phyloP scores from a whole-genome alignment of 2,329 filamentous ascomycete genomes.

The Emydomyces testavorans region DNA sequence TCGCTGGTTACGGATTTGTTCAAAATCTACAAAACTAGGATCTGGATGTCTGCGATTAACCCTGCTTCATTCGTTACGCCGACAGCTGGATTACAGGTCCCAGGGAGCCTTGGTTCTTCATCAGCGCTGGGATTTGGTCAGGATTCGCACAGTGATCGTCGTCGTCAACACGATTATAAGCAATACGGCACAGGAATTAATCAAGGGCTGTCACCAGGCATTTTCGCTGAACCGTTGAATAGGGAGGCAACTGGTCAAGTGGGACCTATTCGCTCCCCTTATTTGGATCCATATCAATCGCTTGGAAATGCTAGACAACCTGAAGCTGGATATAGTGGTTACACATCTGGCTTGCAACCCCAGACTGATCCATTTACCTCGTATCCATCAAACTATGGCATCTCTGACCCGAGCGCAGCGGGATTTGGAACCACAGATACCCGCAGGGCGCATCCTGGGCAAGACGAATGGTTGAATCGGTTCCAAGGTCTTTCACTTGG shows the following conservation, averaged over 20 bases:
- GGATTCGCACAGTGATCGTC: slow-evolving; percentile 31
- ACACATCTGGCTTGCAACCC: slow-evolving; percentile 19
- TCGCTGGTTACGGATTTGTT: slow-evolving; percentile 92
- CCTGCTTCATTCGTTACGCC: slow-evolving; percentile 86
- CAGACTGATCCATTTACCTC: slow-evolving; percentile 30
- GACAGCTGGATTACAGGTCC: slow-evolving; percentile 57
- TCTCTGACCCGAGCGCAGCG: slow-evolving; percentile 28
- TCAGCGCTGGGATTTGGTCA: slow-evolving; percentile 42
- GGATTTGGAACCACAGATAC: slow-evolving; percentile 26
- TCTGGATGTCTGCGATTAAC: slow-evolving; percentile 99
- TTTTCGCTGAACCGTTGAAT: slow-evolving; percentile 16
- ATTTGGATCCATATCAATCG: slow-evolving; percentile 30
- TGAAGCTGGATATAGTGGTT: slow-evolving; percentile 24
- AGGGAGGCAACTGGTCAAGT: slow-evolving; percentile 22
- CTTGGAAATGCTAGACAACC: slow-evolving; percentile 27
- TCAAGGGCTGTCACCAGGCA: slow-evolving; percentile 14
- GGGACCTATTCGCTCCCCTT: slow-evolving; percentile 23
- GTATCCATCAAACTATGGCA: slow-evolving; percentile 27
- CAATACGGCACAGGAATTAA: slow-evolving; percentile 19
- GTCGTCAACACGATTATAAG: slow-evolving; percentile 31
- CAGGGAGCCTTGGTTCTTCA: slow-evolving; percentile 39
- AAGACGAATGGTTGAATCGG: slow-evolving; percentile 48
- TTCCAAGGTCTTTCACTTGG: slow-evolving; percentile 66
- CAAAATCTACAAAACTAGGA: slow-evolving; percentile 98
- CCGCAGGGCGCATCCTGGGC: slow-evolving; percentile 27